A percentile compares a stretch with the other conserved stretches of the same genome.
Conservation (phyloP, 345 rosid species). For the Psidium guajava region DNA sequence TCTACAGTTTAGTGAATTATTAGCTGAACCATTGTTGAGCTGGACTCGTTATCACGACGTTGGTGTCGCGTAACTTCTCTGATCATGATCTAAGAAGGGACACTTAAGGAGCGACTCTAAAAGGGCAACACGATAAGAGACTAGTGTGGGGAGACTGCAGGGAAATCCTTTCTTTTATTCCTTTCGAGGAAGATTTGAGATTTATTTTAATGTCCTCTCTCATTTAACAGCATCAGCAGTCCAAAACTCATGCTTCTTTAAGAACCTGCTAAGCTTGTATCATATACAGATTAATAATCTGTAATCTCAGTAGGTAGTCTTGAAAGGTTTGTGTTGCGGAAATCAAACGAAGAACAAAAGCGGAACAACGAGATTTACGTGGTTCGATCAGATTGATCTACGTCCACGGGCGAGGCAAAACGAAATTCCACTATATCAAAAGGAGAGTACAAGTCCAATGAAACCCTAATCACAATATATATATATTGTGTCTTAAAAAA, state of each 20-base stretch:
- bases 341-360: too few relatives aligned
- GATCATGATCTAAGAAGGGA: background rate
- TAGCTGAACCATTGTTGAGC: background rate
- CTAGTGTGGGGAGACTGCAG: background rate
- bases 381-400: too few relatives aligned
- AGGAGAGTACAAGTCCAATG: too few relatives aligned
- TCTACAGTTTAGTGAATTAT: background rate
- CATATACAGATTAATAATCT: background rate
- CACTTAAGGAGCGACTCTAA: background rate
- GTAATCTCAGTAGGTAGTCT: conserved; percentile 23
- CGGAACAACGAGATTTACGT: too few relatives aligned
- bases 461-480: too few relatives aligned
- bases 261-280: background rate
- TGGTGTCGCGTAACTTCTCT: background rate
- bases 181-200: background rate
- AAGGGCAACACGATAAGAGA: background rate
- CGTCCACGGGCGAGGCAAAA: too few relatives aligned
- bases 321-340: too few relatives aligned
- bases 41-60: background rate
- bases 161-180: background rate
- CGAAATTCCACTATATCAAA: too few relatives aligned
- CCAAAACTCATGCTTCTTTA: background rate
- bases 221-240: background rate
- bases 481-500: too few relatives aligned
- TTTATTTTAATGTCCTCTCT: background rate